phyloP scores from a whole-genome alignment of 1,284 basidiomycete species.

The Neonothopanus nambi region DNA sequence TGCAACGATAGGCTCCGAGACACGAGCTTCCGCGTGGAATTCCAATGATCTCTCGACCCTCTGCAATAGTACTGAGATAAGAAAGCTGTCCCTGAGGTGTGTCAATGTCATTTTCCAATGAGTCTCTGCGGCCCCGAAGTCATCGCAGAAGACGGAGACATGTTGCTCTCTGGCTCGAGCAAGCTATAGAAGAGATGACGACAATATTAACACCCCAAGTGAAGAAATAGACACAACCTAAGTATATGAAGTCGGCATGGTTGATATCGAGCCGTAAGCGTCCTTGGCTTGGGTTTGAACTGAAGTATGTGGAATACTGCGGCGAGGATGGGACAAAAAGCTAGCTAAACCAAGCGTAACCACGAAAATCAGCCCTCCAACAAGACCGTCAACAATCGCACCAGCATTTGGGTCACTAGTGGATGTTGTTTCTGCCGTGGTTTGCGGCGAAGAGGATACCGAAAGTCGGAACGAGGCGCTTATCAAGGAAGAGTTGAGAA shows the following conservation, averaged over 20 bases:
- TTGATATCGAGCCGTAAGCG: not conserved
- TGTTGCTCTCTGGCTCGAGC: slow-evolving; percentile 14
- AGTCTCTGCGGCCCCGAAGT: slow-evolving; percentile 14
- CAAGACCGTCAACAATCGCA: slow-evolving; percentile 48
- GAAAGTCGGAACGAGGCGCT: not conserved
- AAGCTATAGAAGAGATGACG: slow-evolving; percentile 4
- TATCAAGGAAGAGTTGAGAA: not conserved
- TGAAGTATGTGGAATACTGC: slow-evolving; percentile 17
- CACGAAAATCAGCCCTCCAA: slow-evolving; percentile 43
- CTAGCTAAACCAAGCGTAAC: slow-evolving; percentile 32
- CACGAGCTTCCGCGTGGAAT: not conserved
- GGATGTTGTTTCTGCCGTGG: slow-evolving; percentile 13
- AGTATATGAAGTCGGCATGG: slow-evolving; percentile 16
- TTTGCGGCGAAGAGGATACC: slow-evolving; percentile 10
- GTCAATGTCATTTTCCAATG: slow-evolving; percentile 3
- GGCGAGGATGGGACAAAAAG: slow-evolving; percentile 37
- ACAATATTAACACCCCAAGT: not conserved
- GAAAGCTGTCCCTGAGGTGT: not conserved
- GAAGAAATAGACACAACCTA: slow-evolving; percentile 12
- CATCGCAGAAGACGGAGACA: slow-evolving; percentile 18
- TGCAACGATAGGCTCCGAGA: too few species aligned
- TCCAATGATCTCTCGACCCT: slow-evolving; percentile 1
- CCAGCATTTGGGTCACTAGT: slow-evolving; percentile 36
- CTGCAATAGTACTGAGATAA: slow-evolving; percentile 9
- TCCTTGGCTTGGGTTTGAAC: not conserved